phyloP scores from a whole-genome alignment of 228 moss, liverwort and hornwort species.

The Sphagnum magellanicum region DNA sequence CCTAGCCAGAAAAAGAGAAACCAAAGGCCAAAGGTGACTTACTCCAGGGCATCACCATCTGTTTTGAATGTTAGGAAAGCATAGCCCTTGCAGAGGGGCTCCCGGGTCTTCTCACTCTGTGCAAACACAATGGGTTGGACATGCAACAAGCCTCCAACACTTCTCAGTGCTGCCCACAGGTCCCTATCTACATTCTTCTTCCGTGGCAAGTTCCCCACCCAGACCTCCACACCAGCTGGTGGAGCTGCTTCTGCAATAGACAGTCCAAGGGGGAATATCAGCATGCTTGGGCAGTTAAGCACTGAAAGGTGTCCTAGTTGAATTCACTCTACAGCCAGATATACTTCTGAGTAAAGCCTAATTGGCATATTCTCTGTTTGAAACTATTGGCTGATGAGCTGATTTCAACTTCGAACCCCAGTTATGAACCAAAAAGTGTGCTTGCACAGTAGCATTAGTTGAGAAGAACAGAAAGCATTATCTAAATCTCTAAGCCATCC shows the following conservation, averaged over 20 bases:
- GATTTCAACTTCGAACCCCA: background rate
- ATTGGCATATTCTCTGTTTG: background rate
- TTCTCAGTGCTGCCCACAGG: slow-evolving; percentile 51
- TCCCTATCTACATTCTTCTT: slow-evolving; percentile 90
- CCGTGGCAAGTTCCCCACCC: slow-evolving; percentile 71
- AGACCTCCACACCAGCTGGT: slow-evolving; percentile 83
- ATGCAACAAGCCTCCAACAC: slow-evolving; percentile 63
- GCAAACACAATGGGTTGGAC: slow-evolving; percentile 63
- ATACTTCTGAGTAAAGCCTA: background rate
- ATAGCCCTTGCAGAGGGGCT: slow-evolving; percentile 90
- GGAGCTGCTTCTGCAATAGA: slow-evolving; percentile 29
- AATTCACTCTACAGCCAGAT: no score
- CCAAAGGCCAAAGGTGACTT: no score
- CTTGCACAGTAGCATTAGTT: background rate
- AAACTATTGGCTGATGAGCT: background rate
- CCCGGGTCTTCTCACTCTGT: slow-evolving; percentile 80
- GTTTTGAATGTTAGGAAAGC: slow-evolving; percentile 85
- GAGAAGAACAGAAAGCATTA: no score
- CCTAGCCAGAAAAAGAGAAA: no score
- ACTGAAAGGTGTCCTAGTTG: background rate
- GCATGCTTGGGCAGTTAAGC: no score
- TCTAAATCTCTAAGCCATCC: no score
- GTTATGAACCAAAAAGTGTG: background rate
- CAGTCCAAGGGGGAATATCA: background rate
- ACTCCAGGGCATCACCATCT: slow-evolving; percentile 54